These are phyloP conservation scores for Corrigiola litoralis DNA, from an alignment of 179 eudicot genomes.

Conservation along the genomic window DNA sequence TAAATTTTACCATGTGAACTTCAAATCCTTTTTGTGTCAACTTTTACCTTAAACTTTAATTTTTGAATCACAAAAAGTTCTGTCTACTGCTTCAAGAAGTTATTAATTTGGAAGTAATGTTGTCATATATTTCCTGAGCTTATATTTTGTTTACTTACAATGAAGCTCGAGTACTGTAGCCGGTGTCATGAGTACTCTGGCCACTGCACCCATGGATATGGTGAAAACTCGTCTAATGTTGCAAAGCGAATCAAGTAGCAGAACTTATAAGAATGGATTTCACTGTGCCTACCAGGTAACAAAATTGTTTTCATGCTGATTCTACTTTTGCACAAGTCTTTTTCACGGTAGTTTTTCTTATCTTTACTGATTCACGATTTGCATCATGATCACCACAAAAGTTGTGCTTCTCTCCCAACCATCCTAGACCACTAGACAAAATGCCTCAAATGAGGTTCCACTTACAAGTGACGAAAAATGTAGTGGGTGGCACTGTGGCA, in stretches of 20 bases:
- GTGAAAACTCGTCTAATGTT: conserved; percentile 94
- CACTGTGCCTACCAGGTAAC: conserved; percentile 80
- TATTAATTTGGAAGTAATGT: background rate
- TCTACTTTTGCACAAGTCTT: background rate
- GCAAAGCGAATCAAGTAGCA: conserved; percentile 59
- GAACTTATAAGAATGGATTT: conserved; percentile 67
- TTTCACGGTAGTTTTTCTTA: no score
- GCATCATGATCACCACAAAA: background rate
- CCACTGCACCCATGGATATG: conserved; percentile 86
- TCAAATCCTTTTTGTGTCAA: background rate
- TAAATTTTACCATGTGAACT: background rate
- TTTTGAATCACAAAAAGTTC: background rate
- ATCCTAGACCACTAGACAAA: no score
- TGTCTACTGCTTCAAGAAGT: background rate
- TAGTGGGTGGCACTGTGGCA: no score
- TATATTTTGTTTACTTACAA: background rate
- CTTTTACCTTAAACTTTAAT: background rate
- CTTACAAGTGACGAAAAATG: no score
- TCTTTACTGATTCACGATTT: no score
- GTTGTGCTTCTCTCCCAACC: no score
- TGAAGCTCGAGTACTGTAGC: conserved; percentile 86
- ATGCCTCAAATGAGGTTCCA: no score
- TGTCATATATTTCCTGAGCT: background rate
- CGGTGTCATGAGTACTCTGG: conserved; percentile 71
- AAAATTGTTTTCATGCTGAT: background rate